Conservation (phyloP, 768 basidiomycete genomes). For the Phlebiopsis flavidoalba region DNA sequence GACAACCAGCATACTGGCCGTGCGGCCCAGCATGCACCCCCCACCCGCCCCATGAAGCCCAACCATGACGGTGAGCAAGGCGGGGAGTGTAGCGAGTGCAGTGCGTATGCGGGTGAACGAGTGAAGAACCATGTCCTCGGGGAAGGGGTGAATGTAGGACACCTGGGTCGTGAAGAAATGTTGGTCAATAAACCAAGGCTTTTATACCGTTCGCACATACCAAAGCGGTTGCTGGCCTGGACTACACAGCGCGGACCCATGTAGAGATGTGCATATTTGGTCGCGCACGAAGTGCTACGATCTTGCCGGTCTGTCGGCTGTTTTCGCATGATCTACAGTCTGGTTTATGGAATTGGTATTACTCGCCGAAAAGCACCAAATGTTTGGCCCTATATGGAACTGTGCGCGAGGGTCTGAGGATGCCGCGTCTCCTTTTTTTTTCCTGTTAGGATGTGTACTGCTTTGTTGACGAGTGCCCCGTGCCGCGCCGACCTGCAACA, state of each 20-base stretch:
- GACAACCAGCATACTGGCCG: background rate
- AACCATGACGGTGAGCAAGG: background rate
- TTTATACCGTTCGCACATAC: background rate
- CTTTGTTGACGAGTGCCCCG: too few species aligned
- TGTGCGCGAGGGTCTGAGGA: too few species aligned
- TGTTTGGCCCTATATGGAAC: too few species aligned
- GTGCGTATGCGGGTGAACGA: background rate
- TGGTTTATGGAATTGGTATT: background rate
- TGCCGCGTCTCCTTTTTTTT: too few species aligned
- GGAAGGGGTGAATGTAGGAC: background rate
- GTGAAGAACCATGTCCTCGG: background rate
- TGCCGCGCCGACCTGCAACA: too few species aligned
- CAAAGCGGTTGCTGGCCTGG: background rate
- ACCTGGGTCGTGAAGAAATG: background rate
- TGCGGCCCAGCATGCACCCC: background rate
- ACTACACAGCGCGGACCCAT: background rate
- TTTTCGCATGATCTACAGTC: background rate
- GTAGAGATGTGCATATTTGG: background rate
- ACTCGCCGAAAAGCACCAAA: background rate
- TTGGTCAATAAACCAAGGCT: background rate
- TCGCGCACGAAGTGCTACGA: background rate
- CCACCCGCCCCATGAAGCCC: background rate
- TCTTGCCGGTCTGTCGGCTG: background rate
- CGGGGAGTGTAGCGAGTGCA: background rate
- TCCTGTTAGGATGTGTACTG: too few species aligned